phyloP scores from a whole-genome alignment of 345 rosid genomes.

The Lumnitzera racemosa region DNA sequence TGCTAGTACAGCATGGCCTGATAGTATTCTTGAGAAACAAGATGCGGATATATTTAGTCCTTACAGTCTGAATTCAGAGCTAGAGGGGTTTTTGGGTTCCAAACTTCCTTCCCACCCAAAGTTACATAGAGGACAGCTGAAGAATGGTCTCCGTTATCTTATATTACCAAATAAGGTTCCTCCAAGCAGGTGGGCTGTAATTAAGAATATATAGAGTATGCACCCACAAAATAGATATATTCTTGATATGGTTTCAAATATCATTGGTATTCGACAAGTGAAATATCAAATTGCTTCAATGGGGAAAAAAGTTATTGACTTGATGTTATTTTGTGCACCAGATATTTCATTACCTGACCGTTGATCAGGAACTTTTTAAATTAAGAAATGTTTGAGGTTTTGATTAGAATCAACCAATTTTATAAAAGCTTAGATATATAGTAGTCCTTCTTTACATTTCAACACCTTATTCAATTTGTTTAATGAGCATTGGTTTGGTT shows the following conservation, averaged over 20 bases:
- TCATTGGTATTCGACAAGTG: neutral
- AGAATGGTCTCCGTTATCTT: conserved; percentile 94
- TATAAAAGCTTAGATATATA: too few relatives aligned
- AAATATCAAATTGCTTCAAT: too few relatives aligned
- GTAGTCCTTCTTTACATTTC: too few relatives aligned
- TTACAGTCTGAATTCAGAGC: conserved; percentile 34
- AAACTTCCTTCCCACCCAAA: conserved; percentile 90
- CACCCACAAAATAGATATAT: neutral
- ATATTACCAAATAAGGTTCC: conserved; percentile 97
- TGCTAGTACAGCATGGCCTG: conserved; percentile 77
- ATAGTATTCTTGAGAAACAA: conserved; percentile 66
- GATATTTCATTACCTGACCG: too few relatives aligned
- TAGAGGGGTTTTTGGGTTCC: conserved; percentile 52
- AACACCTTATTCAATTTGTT: too few relatives aligned
- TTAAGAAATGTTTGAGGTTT: too few relatives aligned
- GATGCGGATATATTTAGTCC: conserved; percentile 46
- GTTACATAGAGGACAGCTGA: conserved; percentile 70
- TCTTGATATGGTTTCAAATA: neutral
- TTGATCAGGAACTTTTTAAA: too few relatives aligned
- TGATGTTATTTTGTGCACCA: too few relatives aligned
- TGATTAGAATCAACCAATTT: too few relatives aligned
- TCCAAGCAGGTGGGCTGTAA: conserved; percentile 58
- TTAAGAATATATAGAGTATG: neutral
- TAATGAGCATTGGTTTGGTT: too few relatives aligned
- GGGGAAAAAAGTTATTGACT: too few relatives aligned